phyloP scores from a whole-genome alignment of 345 rosid species.

The Eucalyptus sp. region DNA sequence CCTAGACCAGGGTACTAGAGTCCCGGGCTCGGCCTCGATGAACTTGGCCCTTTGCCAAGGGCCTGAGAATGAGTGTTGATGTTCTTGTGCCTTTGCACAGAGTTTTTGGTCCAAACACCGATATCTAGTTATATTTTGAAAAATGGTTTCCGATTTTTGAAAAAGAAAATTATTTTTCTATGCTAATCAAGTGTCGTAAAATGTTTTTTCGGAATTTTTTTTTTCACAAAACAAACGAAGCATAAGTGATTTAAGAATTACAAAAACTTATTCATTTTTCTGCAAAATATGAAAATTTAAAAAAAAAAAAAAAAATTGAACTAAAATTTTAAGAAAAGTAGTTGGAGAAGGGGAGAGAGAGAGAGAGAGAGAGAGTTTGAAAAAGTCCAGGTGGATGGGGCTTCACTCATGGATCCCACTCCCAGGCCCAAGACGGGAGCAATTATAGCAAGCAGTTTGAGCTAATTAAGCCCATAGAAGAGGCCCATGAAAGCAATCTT shows the following conservation, averaged over 20 bases:
- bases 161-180: no score
- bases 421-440: not conserved
- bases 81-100: not conserved
- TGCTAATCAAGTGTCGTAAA: fast-evolving
- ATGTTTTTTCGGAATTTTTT: fast-evolving
- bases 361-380: not conserved
- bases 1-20: not conserved
- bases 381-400: not conserved
- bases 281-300: not conserved
- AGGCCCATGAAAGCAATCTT: not conserved
- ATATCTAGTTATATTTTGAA: no score
- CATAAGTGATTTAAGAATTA: not conserved
- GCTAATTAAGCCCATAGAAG: not conserved
- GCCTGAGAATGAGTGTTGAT: not conserved
- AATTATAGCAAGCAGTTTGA: not conserved
- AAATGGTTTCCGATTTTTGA: not conserved
- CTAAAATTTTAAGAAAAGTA: not conserved
- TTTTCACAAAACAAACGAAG: fast-evolving
- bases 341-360: not conserved
- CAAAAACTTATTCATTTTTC: not conserved
- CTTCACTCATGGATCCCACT: not conserved
- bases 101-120: not conserved
- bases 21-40: fast-evolving
- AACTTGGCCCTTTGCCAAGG: not conserved
- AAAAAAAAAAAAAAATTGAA: not conserved